These are phyloP conservation scores for Ustilago trichophora DNA, from an alignment of 1,284 basidiomycete genomes.

Conservation along the genomic window DNA sequence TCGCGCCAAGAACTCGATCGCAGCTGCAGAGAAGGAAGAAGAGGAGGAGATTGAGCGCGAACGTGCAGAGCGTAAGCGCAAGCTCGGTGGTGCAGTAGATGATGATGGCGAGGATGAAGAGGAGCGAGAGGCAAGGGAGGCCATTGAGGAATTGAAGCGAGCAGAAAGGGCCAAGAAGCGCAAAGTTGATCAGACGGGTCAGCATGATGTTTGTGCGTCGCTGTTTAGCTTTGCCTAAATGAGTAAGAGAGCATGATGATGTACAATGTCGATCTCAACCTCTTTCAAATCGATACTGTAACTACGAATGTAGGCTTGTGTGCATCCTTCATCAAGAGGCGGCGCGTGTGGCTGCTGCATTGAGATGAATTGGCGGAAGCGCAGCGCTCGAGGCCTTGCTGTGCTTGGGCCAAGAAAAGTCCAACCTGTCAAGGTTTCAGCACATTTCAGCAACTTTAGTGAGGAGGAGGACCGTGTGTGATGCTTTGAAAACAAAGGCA, in stretches of 20 bases:
- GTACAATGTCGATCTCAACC: no score
- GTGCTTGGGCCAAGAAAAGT: no score
- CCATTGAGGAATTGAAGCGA: slow-evolving; percentile 39
- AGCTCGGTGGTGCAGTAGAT: slow-evolving; percentile 14
- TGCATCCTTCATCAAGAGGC: no score
- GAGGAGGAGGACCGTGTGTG: no score
- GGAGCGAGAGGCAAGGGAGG: slow-evolving; percentile 36
- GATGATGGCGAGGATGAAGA: slow-evolving; percentile 26
- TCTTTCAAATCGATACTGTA: no score
- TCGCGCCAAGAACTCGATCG: slow-evolving; percentile 9
- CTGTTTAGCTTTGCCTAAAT: slow-evolving; percentile 42
- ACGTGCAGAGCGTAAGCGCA: slow-evolving; percentile 22
- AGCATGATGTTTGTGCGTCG: slow-evolving; percentile 34
- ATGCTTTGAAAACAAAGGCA: no score
- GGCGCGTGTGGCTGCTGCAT: no score
- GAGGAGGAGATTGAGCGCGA: slow-evolving; percentile 20
- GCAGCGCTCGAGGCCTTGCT: no score
- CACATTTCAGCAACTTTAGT: no score
- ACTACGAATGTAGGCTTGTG: no score
- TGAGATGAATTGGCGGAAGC: background rate
- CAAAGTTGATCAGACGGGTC: slow-evolving; percentile 38
- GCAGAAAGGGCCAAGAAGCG: slow-evolving; percentile 42
- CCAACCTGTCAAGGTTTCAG: no score
- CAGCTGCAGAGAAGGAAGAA: slow-evolving; percentile 28
- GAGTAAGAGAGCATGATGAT: no score